Base-by-base conservation (phyloP, 805 yeast genomes). In the Candida piceae region DNA sequence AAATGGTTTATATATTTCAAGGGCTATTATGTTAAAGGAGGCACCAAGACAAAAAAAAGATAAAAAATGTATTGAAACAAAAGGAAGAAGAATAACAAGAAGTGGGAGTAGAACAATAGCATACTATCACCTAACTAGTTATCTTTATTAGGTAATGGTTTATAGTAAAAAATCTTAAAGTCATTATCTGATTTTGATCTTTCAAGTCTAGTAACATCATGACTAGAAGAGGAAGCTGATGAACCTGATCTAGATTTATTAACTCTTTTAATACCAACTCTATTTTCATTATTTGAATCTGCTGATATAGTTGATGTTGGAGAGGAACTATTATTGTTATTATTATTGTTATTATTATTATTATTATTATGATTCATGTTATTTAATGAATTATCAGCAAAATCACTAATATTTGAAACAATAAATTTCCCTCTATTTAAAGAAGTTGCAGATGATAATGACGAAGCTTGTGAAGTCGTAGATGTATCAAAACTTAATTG, bases 261-360 rank as follows among this genome's bases (percentile, higher is more conserved):
- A 21, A 21, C 18, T 15, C n/a, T 19, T 16, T 24, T 24, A 7
- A 7, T 22, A 19, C 5, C 17, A 27, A 8, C 15, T 4, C 15
- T 15, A 19, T 20, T 32, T 7, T 40, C 43, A 13, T 44, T 42
- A 13, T 29, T 28, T 3, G 51, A 47, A 29, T 35, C 41, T 16
- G 52, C 44, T 10, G 50, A 47, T n/a, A 50, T 46, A 12, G 48
- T 50, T n/a, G 49, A 48, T 15, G 35, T 20, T 20, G 35, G 30
- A 4, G 35, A 26, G 7, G 21, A 19, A 7, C 23, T 20, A 13
- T 24, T 33, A 16, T 21, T 15, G 17, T 6, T 6, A 15, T 5
- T 13, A 26, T 26, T 26, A 26, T n/a, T 13, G 17, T n/a, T n/a
- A n/a, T n/a, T n/a, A n/a, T n/a, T n/a, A n/a, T n/a, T n/a, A n/a